A percentile compares a stretch with the other conserved stretches of the same genome.
phyloP scores from a whole-genome alignment of 768 basidiomycete genomes.

The Pulveroboletus sp. region DNA sequence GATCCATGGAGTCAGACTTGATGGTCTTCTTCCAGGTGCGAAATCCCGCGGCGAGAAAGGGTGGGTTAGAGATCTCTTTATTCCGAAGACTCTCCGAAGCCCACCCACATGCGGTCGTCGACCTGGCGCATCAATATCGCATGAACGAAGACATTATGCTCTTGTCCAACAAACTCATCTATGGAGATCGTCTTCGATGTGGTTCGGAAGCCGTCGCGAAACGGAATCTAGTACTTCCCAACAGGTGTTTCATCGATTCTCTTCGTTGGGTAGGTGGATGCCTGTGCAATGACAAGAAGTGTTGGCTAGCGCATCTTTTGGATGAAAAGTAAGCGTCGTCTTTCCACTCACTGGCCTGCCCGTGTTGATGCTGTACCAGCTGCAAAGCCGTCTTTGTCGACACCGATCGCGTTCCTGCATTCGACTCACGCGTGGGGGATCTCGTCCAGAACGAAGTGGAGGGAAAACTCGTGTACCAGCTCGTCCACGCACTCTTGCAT shows the following conservation, averaged over 20 bases:
- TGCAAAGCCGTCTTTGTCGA: constrained; percentile 92
- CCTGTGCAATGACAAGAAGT: constrained; percentile 38
- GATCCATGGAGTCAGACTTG: background rate
- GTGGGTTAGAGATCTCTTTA: constrained; percentile 85
- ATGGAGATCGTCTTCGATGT: constrained; percentile 71
- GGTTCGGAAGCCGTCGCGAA: constrained; percentile 72
- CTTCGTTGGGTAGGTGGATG: constrained; percentile 39
- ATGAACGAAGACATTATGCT: constrained; percentile 98
- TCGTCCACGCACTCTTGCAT: constrained; percentile 60
- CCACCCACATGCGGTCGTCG: constrained; percentile 81
- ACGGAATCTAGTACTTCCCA: constrained; percentile 53
- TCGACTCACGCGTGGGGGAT: constrained; percentile 80
- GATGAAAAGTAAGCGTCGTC: constrained; percentile 53
- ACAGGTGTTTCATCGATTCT: constrained; percentile 38
- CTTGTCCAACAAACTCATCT: constrained; percentile 85
- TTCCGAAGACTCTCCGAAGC: constrained; percentile 88
- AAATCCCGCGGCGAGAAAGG: constrained; percentile 72
- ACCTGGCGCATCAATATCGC: constrained; percentile 86
- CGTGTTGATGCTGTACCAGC: constrained; percentile 37
- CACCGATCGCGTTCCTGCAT: constrained; percentile 78
- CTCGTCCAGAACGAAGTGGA: constrained; percentile 89
- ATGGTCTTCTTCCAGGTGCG: constrained; percentile 59
- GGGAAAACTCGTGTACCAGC: constrained; percentile 64
- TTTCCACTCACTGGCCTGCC: background rate
- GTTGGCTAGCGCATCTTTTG: constrained; percentile 72